These are phyloP conservation scores for Bruguiera parviflora DNA, from an alignment of 345 rosid species.

Conservation along the genomic window DNA sequence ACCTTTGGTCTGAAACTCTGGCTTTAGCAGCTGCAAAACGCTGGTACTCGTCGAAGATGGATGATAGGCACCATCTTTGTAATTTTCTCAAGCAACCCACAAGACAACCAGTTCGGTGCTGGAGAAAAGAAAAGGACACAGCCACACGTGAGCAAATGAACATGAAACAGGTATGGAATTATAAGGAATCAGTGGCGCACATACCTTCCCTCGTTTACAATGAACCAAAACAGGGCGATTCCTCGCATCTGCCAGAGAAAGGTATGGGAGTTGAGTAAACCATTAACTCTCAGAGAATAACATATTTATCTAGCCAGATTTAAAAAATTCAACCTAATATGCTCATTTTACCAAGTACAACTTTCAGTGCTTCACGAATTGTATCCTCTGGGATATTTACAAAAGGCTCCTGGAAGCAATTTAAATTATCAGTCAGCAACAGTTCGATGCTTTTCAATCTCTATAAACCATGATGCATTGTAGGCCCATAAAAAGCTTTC, in stretches of 20 bases:
- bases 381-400: conserved; percentile 74
- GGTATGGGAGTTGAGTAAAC: conserved; percentile 1
- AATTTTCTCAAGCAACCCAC: conserved; percentile 93
- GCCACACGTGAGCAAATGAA: not conserved
- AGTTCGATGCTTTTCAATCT: not conserved
- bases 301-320: not conserved
- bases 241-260: conserved; percentile 55
- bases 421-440: conserved; percentile 8
- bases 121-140: conserved; percentile 18
- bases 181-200: conserved; percentile 1
- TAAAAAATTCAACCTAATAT: conserved; percentile 7
- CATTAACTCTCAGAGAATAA: not conserved
- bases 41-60: conserved; percentile 83
- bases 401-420: conserved; percentile 64
- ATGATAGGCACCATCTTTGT: conserved; percentile 84
- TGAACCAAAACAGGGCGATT: conserved; percentile 91
- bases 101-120: conserved; percentile 95
- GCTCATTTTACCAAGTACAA: conserved; percentile 60
- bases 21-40: conserved; percentile 93
- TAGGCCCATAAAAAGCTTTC: not conserved
- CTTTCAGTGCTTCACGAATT: conserved; percentile 85
- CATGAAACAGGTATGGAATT: conserved; percentile 1
- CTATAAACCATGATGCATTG: not conserved
- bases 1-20: conserved; percentile 86
- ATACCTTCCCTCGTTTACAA: conserved; percentile 93